Evolutionary conservation across 371 early-diverging fungal species (phyloP).

Genomic region (Capillidium rhysosporum): DNA sequence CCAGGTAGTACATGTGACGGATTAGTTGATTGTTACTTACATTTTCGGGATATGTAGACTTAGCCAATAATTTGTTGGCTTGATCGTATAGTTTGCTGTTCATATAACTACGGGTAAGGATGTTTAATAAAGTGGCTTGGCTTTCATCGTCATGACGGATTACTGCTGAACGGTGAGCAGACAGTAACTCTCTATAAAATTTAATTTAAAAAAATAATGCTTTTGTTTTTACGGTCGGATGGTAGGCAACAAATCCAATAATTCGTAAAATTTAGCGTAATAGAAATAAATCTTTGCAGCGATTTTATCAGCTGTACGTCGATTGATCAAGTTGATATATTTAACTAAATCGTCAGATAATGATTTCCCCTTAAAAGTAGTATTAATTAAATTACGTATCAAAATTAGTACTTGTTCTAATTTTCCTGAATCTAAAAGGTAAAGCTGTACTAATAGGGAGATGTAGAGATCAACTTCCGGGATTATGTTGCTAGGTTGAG

Average conservation of each 20-base stretch:
- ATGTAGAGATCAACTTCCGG: conserved; percentile 81
- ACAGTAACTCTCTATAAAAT: conserved; percentile 37
- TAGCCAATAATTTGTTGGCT: conserved; percentile 86
- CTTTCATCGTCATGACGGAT: conserved; percentile 71
- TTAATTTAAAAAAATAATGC: conserved; percentile 7
- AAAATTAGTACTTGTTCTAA: conserved; percentile 32
- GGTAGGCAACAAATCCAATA: conserved; percentile 41
- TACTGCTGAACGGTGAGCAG: conserved; percentile 76
- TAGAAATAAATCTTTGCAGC: conserved; percentile 84
- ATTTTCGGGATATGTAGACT: conserved; percentile 74
- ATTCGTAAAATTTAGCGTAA: conserved; percentile 71
- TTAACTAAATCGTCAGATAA: conserved; percentile 41
- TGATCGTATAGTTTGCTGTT: conserved; percentile 83
- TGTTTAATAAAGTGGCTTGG: conserved; percentile 72
- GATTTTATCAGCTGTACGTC: conserved; percentile 76
- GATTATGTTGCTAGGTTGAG: conserved; percentile 9
- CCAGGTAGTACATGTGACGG: conserved; percentile 85
- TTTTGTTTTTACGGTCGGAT: conserved; percentile 62
- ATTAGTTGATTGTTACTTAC: conserved; percentile 86
- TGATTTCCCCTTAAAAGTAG: conserved; percentile 29
- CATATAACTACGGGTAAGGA: conserved; percentile 76
- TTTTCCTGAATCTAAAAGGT: conserved; percentile 57
- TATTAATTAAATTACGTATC: neutral
- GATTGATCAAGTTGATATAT: conserved; percentile 40
- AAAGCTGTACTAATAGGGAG: conserved; percentile 53